Conservation (phyloP, 179 eudicot species). For the Spergularia azorica region DNA sequence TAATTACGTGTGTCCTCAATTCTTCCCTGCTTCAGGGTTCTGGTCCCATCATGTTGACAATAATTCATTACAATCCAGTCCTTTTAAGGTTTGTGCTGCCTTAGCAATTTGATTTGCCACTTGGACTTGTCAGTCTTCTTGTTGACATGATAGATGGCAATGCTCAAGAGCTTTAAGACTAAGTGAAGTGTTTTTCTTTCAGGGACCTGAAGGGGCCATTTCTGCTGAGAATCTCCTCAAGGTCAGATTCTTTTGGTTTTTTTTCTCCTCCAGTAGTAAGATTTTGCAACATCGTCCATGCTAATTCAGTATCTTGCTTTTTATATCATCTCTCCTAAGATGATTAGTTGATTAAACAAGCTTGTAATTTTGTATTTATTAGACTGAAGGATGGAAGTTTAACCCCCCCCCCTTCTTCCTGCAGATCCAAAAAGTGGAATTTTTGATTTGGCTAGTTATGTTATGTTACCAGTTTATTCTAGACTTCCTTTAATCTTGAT, state of each 20-base stretch:
- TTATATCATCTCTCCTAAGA: neutral
- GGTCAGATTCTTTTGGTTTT: slow-evolving; percentile 55
- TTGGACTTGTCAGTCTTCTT: neutral
- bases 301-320: neutral
- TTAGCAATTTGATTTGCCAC: neutral
- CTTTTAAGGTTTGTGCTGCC: slow-evolving; percentile 12
- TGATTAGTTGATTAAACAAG: neutral
- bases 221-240: slow-evolving; percentile 93
- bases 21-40: slow-evolving; percentile 74
- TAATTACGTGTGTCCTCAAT: slow-evolving; percentile 72
- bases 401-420: neutral
- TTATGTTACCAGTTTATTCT: neutral
- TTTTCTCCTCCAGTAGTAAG: too few relatives aligned
- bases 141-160: neutral
- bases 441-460: neutral
- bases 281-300: neutral
- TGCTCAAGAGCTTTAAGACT: slow-evolving; percentile 15
- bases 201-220: slow-evolving; percentile 46
- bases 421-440: neutral
- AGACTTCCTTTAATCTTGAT: too few relatives aligned
- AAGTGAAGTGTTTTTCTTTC: slow-evolving; percentile 24
- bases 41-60: slow-evolving; percentile 40
- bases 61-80: neutral
- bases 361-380: neutral
- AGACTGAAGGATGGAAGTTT: neutral